Percentiles rank a stretch among this genome's conserved stretches.
phyloP scores from a whole-genome alignment of 164 flowering plant genomes.

The Annona cherimola region DNA sequence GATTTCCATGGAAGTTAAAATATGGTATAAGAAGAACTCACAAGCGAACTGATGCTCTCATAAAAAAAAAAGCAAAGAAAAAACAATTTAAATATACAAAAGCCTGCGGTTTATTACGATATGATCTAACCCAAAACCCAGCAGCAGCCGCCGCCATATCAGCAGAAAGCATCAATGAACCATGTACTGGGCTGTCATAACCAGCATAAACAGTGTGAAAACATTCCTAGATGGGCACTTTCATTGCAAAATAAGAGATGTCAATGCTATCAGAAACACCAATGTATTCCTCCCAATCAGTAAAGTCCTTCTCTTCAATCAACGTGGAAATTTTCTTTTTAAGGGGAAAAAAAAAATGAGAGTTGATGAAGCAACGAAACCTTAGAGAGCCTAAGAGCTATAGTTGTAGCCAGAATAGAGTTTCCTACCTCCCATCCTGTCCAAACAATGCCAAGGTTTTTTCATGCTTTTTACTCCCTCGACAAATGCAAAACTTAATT shows the following conservation, averaged over 20 bases:
- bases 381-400: no score
- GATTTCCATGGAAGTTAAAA: not conserved
- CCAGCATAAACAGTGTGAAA: not conserved
- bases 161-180: not conserved
- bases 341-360: no score
- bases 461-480: no score
- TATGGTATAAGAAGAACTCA: not conserved
- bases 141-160: not conserved
- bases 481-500: no score
- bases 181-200: not conserved
- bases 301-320: not conserved
- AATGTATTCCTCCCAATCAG: not conserved
- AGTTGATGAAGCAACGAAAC: no score
- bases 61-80: not conserved
- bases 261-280: not conserved
- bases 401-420: no score
- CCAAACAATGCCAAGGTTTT: no score
- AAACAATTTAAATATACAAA: not conserved
- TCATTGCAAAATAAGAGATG: no score
- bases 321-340: no score
- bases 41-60: not conserved
- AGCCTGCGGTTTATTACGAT: not conserved
- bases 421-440: no score
- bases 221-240: not conserved
- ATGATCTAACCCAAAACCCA: not conserved